These are phyloP conservation scores for Marasmius oreades DNA, from an alignment of 1,284 basidiomycete species.

Conservation along the genomic window DNA sequence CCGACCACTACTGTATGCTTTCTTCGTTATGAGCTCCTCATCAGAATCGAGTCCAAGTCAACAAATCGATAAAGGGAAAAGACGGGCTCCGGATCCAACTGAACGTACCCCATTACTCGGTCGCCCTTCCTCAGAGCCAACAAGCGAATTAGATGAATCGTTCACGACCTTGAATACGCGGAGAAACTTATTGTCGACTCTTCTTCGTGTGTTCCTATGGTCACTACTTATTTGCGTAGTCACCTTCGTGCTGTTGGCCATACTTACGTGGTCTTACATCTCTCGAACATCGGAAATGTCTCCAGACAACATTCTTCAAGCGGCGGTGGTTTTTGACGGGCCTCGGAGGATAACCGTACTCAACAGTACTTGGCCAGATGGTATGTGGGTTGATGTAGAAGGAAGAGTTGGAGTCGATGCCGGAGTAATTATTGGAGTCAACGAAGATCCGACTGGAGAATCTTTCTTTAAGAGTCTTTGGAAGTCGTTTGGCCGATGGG, in stretches of 20 bases:
- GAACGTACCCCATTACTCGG: conserved; percentile 19
- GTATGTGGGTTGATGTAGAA: conserved; percentile 56
- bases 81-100: neutral
- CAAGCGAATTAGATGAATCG: conserved; percentile 18
- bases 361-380: conserved; percentile 55
- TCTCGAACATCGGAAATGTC: conserved; percentile 50
- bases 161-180: conserved; percentile 22
- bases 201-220: conserved; percentile 46
- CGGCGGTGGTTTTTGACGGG: conserved; percentile 53
- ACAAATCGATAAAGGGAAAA: neutral
- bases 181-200: conserved; percentile 37
- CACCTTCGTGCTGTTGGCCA: conserved; percentile 36
- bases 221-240: conserved; percentile 35
- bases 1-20: neutral
- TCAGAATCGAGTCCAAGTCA: neutral
- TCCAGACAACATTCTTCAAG: conserved; percentile 53
- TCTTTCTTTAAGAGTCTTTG: conserved; percentile 41
- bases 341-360: conserved; percentile 60
- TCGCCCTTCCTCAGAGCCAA: conserved; percentile 20
- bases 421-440: conserved; percentile 55
- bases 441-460: conserved; percentile 37
- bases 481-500: conserved; percentile 66
- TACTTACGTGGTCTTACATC: conserved; percentile 63
- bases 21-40: neutral
- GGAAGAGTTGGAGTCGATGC: conserved; percentile 62